Conservation (phyloP, 208 protist genomes). For the Wallacemonas sp. region DNA sequence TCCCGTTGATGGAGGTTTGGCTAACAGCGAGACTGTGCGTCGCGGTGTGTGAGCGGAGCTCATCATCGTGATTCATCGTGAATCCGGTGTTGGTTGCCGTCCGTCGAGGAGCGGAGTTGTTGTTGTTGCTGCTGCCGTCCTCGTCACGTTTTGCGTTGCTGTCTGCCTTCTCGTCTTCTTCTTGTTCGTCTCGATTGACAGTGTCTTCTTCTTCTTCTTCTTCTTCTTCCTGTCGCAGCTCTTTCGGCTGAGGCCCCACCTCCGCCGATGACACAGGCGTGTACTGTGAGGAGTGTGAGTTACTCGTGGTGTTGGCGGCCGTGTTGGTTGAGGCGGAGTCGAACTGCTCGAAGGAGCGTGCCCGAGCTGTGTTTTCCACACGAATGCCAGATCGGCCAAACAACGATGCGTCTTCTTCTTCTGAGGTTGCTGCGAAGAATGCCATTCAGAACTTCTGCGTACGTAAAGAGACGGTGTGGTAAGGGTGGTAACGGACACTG, state of each 20-base stretch:
- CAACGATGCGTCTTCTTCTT: not conserved
- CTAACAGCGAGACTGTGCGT: not conserved
- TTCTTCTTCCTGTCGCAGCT: not conserved
- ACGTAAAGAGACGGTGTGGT: not conserved
- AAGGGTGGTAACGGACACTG: no score
- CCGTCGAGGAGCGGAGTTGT: not conserved
- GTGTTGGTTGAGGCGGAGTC: conserved; percentile 15
- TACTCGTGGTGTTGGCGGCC: conserved; percentile 5
- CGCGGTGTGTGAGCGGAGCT: not conserved
- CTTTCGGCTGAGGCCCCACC: not conserved
- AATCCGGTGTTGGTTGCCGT: not conserved
- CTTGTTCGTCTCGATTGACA: not conserved
- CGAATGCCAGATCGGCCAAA: not conserved
- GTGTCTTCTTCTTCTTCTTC: conserved; percentile 18
- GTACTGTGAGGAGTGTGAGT: conserved; percentile 6
- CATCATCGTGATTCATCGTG: conserved; percentile 9
- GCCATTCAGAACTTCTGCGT: no score
- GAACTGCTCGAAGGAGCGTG: conserved; percentile 16
- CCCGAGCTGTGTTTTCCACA: not conserved
- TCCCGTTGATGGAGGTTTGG: conserved; percentile 13
- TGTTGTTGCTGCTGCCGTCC: not conserved
- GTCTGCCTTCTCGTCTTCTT: not conserved
- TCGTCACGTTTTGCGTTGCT: not conserved
- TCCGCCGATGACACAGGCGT: conserved; percentile 10
- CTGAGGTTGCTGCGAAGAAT: not conserved